These are phyloP conservation scores for Camelina hispida DNA, from an alignment of 345 rosid species.

Conservation along the genomic window DNA sequence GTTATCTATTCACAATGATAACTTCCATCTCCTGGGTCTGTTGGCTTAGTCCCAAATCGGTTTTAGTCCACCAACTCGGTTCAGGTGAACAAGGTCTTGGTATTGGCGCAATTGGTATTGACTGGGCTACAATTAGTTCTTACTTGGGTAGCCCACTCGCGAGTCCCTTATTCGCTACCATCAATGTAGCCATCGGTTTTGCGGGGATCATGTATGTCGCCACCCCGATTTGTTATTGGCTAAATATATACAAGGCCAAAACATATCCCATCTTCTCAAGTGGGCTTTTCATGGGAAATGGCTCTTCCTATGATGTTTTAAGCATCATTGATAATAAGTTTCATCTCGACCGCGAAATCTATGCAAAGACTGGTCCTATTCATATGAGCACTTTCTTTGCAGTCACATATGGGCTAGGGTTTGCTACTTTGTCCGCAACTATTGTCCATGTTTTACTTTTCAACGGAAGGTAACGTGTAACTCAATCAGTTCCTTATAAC, in stretches of 20 bases:
- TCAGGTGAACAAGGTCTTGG: constrained; percentile 81
- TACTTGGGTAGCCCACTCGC: constrained; percentile 85
- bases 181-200: constrained; percentile 68
- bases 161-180: constrained; percentile 81
- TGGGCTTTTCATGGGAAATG: constrained; percentile 56
- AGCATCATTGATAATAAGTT: constrained; percentile 59
- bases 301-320: constrained; percentile 58
- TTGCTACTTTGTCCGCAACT: constrained; percentile 75
- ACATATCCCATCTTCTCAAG: constrained; percentile 67
- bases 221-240: constrained; percentile 72
- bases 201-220: constrained; percentile 60
- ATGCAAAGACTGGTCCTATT: constrained; percentile 55
- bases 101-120: constrained; percentile 70
- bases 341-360: constrained; percentile 59
- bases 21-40: constrained; percentile 83
- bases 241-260: constrained; percentile 66
- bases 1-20: constrained; percentile 56
- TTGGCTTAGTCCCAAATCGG: constrained; percentile 70
- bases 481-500: background rate
- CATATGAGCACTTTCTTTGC: constrained; percentile 80
- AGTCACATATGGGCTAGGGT: constrained; percentile 77
- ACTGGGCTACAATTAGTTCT: constrained; percentile 75
- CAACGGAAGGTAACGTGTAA: constrained; percentile 55
- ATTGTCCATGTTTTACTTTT: constrained; percentile 69
- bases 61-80: constrained; percentile 72